Conservation (phyloP, 805 yeast species). For the Kodamaea neixiangensis region DNA sequence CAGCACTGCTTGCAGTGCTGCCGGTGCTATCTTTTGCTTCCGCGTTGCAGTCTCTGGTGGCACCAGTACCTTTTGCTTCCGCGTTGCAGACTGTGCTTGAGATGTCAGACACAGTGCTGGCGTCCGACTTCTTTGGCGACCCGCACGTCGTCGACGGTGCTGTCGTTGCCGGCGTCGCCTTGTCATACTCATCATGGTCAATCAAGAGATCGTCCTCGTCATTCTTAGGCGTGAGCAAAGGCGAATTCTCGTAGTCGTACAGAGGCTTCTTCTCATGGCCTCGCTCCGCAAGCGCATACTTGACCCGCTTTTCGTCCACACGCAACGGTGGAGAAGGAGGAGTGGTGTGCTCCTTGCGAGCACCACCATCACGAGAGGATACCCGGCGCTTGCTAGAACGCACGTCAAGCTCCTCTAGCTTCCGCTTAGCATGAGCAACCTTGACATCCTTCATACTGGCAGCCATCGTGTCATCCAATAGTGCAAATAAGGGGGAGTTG, state of each 20-base stretch:
- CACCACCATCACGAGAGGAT: not conserved
- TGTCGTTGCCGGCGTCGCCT: constrained; percentile 11
- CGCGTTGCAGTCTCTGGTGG: constrained; percentile 2
- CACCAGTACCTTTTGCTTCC: too few species aligned
- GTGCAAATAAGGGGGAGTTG: constrained; percentile 7
- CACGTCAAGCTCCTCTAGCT: constrained; percentile 36
- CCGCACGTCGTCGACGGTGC: constrained; percentile 12
- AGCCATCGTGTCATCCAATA: constrained; percentile 26
- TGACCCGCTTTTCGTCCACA: constrained; percentile 1
- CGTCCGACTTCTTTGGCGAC: constrained; percentile 11
- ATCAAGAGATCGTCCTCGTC: constrained; percentile 36
- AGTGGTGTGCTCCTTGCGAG: not conserved
- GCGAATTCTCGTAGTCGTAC: constrained; percentile 29
- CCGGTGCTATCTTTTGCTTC: constrained; percentile 2
- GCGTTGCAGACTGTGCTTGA: constrained; percentile 6
- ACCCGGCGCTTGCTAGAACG: constrained; percentile 20
- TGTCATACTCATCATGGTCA: constrained; percentile 5
- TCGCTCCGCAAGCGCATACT: not conserved
- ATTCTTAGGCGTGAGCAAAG: constrained; percentile 44
- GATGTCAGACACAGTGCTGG: too few species aligned
- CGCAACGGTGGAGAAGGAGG: constrained; percentile 8
- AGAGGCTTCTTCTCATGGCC: not conserved
- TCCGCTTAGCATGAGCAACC: constrained; percentile 23
- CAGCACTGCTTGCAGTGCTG: constrained; percentile 1
- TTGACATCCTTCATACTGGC: constrained; percentile 33